phyloP scores from a whole-genome alignment of 2,329 filamentous ascomycete species.

The Diaporthe australafricana region DNA sequence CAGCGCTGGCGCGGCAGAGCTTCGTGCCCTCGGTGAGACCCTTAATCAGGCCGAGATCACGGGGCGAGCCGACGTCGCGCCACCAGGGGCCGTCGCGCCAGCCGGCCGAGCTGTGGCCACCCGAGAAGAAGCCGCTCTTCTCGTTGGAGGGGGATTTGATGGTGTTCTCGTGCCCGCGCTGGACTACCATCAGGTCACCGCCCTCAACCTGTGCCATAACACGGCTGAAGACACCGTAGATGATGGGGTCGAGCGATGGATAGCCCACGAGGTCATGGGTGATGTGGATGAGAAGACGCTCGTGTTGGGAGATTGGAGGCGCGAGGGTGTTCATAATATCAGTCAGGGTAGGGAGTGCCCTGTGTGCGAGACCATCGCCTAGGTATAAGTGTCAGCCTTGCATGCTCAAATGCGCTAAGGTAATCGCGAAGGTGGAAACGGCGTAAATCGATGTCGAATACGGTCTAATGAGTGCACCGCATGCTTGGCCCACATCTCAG shows the following conservation, averaged over 20 bases:
- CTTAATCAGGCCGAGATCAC: slow-evolving; percentile 83
- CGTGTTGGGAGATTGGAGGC: slow-evolving; percentile 95
- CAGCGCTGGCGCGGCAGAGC: slow-evolving; percentile 88
- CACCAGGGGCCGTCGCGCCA: slow-evolving; percentile 99
- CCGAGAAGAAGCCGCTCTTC: slow-evolving; percentile 56
- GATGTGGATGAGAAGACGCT: slow-evolving; percentile 96
- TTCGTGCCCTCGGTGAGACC: slow-evolving; percentile 90
- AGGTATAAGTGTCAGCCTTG: slow-evolving; percentile 35
- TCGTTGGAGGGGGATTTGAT: slow-evolving; percentile 61
- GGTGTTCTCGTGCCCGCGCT: slow-evolving; percentile 88
- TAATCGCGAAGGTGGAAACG: background rate
- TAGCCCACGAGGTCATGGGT: slow-evolving; percentile 96
- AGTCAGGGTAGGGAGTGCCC: slow-evolving; percentile 93
- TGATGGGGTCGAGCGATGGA: slow-evolving; percentile 91
- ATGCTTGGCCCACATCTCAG: slow-evolving; percentile 5
- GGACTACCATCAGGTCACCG: slow-evolving; percentile 92
- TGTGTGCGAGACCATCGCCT: slow-evolving; percentile 89
- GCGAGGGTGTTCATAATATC: slow-evolving; percentile 95
- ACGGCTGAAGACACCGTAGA: slow-evolving; percentile 90
- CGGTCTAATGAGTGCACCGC: slow-evolving; percentile 11
- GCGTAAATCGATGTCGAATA: background rate
- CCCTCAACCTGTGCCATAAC: slow-evolving; percentile 99
- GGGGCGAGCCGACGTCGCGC: slow-evolving; percentile 76
- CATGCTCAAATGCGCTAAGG: background rate
- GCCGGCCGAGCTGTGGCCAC: slow-evolving; percentile 68